Evolutionary conservation across 257 asterid genomes (phyloP), one percentile per base, ranked within the genome.

Genomic region (Oldenlandia corymbosa): DNA sequence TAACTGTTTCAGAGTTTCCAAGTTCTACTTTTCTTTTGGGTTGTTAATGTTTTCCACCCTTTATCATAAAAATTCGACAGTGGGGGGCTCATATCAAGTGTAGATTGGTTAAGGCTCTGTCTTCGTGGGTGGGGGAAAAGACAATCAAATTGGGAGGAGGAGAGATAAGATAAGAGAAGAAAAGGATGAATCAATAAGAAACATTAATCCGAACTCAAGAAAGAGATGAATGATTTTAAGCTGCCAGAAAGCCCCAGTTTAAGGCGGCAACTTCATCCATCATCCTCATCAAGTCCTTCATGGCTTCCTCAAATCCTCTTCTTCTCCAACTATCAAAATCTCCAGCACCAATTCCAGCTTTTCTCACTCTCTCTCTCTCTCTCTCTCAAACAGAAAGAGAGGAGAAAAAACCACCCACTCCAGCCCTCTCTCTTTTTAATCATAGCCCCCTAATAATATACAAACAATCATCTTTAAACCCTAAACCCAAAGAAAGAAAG

Each of bases 1-100:
- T 34, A n/a, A n/a, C n/a, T n/a, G n/a, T n/a, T n/a, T n/a, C n/a
- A n/a, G n/a, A n/a, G n/a, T n/a, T n/a, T n/a, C n/a, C n/a, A n/a
- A n/a, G n/a, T n/a, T n/a, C n/a, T n/a, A n/a, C n/a, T n/a, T n/a
- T n/a, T n/a, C n/a, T n/a, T 34, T 34, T 34, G 39, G 39, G 39
- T 4, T 34, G 4, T 34, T 34, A 34, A 34, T 34, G 26, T 47
- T 47, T 20, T 47, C 27, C 26, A 4, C n/a, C n/a, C n/a, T n/a
- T n/a, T n/a, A n/a, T n/a, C n/a, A n/a, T n/a, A 34, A 34, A 34
- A 34, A 34, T 34, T 34, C 4, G 39, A 34, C 9, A 3, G 39
- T 51, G 27, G 51, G 58, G 56, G 65, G 75, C 75, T 71, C 75
- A 71, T 64, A 71, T 57, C 66, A 71, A 71, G 75, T 71, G 75